Base-by-base conservation (phyloP, 2,329 filamentous ascomycete genomes). In the Parascedosporium putredinis region DNA sequence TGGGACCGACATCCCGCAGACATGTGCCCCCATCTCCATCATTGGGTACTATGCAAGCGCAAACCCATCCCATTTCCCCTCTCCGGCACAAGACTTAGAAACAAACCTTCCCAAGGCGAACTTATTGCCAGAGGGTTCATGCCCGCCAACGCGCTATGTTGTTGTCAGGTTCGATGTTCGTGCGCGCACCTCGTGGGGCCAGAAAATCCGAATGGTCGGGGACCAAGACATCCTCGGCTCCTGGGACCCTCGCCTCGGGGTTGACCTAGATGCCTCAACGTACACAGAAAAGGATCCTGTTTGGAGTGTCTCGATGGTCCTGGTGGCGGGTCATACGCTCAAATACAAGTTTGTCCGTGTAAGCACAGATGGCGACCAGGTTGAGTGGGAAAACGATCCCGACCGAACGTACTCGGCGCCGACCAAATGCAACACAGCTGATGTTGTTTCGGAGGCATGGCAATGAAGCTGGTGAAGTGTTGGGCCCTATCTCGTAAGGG, bases 341-440 rank as follows among this genome's bases (percentile, higher is more conserved):
- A 60, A 76, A 60, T 83, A 82, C 60, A 83, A 84, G 62, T 84
- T 76, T 56, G 69, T 84, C 54, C 73, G 73, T 54, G 70, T 78
- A 34, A 67, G 66, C n/a, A 59, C 58, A 1, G 65, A 69, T 55
- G 76, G 78, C 0, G 62, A 60, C 0, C 36, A 40, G 22, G 66
- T 79, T 4, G 69, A 66, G 0, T 84, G 79, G 79, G 79, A 83
- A 62, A 73, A 68, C 49, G 79, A 79, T 22, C 66, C 67, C 0
- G 70, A 72, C 48, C 57, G 67, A 31, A 61, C 59, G 1, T 69
- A 60, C 52, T 65, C 62, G 48, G 49, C 43, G 4, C 25, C 43
- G 25, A 18, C 23, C 3, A 14, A 45, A 23, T 45, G 43, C 43
- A 23, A 40, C n/a, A 40, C 36, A 10, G 12, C 36, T 1, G 36